Evolutionary conservation across 1,284 basidiomycete genomes (phyloP).

Genomic region (Apiotrichum siamense): DNA sequence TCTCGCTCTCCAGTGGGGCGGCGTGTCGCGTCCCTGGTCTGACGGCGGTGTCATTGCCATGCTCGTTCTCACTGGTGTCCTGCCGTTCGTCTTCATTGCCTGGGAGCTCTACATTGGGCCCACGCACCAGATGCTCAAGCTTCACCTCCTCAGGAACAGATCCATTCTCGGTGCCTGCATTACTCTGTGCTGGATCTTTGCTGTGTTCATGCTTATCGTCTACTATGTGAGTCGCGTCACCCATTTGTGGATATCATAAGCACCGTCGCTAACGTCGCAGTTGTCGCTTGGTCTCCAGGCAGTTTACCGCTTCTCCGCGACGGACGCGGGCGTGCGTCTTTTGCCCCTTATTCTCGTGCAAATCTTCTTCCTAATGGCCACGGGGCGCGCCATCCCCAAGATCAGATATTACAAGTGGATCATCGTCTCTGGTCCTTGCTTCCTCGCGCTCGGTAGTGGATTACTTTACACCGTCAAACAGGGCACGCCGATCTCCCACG

Average conservation of each 20-base stretch:
- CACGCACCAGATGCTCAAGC: conserved; percentile 45
- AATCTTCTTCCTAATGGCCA: conserved; percentile 38
- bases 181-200: conserved; percentile 25
- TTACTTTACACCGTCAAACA: conserved; percentile 38
- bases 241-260: conserved; percentile 23
- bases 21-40: conserved; percentile 44
- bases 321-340: conserved; percentile 40
- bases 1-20: conserved; percentile 42
- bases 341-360: conserved; percentile 44
- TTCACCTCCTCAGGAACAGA: conserved; percentile 40
- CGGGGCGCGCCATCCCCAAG: conserved; percentile 36
- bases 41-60: conserved; percentile 43
- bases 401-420: conserved; percentile 41
- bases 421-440: conserved; percentile 36
- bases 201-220: conserved; percentile 40
- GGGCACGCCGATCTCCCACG: conserved; percentile 22
- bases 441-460: conserved; percentile 36
- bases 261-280: background rate
- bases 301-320: conserved; percentile 41
- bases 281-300: conserved; percentile 40
- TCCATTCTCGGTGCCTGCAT: conserved; percentile 25
- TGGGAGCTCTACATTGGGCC: conserved; percentile 43
- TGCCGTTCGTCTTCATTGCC: conserved; percentile 34
- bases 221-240: conserved; percentile 32
- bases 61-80: conserved; percentile 42